Percentiles rank a stretch among this genome's conserved stretches.
Evolutionary conservation across 805 yeast genomes (phyloP).

Genomic region (Alloascoidea africana): DNA sequence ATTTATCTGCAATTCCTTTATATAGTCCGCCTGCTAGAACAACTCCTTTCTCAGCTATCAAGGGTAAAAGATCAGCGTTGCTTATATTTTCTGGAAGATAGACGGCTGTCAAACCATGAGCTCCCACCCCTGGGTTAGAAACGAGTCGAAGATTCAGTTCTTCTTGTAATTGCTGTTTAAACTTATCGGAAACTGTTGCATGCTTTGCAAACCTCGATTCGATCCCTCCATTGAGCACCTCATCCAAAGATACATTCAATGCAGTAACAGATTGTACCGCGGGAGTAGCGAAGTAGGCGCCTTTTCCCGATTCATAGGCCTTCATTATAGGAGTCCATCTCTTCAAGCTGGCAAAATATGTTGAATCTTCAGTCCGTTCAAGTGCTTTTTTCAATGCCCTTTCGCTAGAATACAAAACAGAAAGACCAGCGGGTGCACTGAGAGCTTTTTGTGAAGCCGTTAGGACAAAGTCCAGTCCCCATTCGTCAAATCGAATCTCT

Average conservation of each 20-base stretch:
- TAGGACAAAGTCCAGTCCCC: constrained; percentile 82
- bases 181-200: constrained; percentile 39
- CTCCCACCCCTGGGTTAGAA: constrained; percentile 49
- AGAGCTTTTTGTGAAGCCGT: constrained; percentile 94
- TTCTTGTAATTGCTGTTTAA: constrained; percentile 40
- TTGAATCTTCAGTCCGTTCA: constrained; percentile 23
- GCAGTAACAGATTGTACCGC: constrained; percentile 80
- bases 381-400: constrained; percentile 58
- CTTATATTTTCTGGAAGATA: constrained; percentile 66
- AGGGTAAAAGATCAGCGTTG: constrained; percentile 48
- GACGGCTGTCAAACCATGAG: constrained; percentile 76
- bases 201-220: constrained; percentile 47
- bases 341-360: constrained; percentile 57
- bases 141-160: constrained; percentile 56
- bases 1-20: constrained; percentile 61
- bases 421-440: constrained; percentile 88
- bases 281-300: constrained; percentile 94
- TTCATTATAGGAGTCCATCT: constrained; percentile 84
- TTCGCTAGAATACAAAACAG: constrained; percentile 58
- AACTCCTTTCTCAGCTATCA: constrained; percentile 46
- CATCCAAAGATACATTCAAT: constrained; percentile 57
- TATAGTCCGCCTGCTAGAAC: constrained; percentile 86
- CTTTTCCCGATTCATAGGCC: constrained; percentile 67
- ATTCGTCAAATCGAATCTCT: constrained; percentile 64
- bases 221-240: constrained; percentile 35